Percentiles rank a stretch among this genome's conserved stretches.
These are phyloP conservation scores for Neolentinus lepideus DNA, from an alignment of 1,284 basidiomycete genomes.

Conservation along the genomic window DNA sequence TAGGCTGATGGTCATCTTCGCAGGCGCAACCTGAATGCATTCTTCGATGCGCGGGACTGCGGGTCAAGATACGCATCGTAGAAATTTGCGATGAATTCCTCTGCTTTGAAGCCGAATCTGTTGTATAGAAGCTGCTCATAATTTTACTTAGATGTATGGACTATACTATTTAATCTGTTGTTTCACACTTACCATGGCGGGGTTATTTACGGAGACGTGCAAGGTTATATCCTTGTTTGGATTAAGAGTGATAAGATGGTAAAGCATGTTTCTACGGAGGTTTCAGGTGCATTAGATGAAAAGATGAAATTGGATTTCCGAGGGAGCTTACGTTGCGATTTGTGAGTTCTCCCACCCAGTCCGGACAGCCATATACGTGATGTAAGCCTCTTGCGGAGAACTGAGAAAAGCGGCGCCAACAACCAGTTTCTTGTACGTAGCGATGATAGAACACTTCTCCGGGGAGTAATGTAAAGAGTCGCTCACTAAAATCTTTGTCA, in stretches of 20 bases:
- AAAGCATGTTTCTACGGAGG: slow-evolving; percentile 58
- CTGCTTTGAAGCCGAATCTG: slow-evolving; percentile 78
- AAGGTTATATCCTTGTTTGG: slow-evolving; percentile 68
- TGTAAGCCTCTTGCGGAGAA: slow-evolving; percentile 74
- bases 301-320: slow-evolving; percentile 1
- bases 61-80: slow-evolving; percentile 68
- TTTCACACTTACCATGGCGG: slow-evolving; percentile 54
- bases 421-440: slow-evolving; percentile 61
- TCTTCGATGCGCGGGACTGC: slow-evolving; percentile 62
- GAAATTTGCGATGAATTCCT: slow-evolving; percentile 73
- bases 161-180: not conserved
- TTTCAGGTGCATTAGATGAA: not conserved
- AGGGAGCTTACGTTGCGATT: slow-evolving; percentile 56
- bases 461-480: slow-evolving; percentile 62
- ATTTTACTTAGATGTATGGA: not conserved
- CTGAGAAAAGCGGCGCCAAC: slow-evolving; percentile 70
- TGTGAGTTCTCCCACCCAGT: slow-evolving; percentile 72
- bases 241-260: slow-evolving; percentile 62
- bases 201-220: slow-evolving; percentile 73
- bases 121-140: slow-evolving; percentile 62
- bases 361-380: slow-evolving; percentile 69
- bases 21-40: slow-evolving; percentile 62
- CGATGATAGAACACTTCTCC: slow-evolving; percentile 64
- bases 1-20: slow-evolving; percentile 16
- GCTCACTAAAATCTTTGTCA: slow-evolving; percentile 36